Conservation (phyloP, 2,329 filamentous ascomycete genomes). For the Botrytis deweyae region DNA sequence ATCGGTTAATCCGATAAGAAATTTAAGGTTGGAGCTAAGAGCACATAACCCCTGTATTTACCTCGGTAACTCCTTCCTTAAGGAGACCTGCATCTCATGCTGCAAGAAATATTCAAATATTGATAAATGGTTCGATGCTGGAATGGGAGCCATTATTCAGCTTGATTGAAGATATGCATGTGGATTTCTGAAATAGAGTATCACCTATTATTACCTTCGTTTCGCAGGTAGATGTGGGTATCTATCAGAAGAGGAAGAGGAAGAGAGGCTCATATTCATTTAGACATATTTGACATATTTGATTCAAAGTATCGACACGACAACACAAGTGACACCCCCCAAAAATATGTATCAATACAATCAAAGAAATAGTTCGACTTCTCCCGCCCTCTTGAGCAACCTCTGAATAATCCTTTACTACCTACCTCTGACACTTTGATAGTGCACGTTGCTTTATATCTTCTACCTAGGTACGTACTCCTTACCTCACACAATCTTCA, state of each 20-base stretch:
- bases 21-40: slow-evolving; percentile 17
- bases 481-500: neutral
- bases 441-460: neutral
- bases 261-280: neutral
- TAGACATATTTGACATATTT: neutral
- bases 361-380: neutral
- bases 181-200: neutral
- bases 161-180: neutral
- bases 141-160: neutral
- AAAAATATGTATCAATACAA: neutral
- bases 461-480: neutral
- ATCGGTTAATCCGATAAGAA: slow-evolving; percentile 17
- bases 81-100: neutral
- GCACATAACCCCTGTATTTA: neutral
- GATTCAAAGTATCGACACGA: neutral
- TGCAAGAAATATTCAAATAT: neutral
- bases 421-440: neutral
- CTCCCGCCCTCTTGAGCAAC: neutral
- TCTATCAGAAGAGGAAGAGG: neutral
- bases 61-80: slow-evolving; percentile 5
- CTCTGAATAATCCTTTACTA: neutral
- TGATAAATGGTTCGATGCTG: neutral
- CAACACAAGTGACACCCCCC: neutral
- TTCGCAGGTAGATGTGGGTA: neutral
- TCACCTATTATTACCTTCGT: neutral